Evolutionary conservation across 345 rosid species (phyloP).

Genomic region (Camelina hispida): DNA sequence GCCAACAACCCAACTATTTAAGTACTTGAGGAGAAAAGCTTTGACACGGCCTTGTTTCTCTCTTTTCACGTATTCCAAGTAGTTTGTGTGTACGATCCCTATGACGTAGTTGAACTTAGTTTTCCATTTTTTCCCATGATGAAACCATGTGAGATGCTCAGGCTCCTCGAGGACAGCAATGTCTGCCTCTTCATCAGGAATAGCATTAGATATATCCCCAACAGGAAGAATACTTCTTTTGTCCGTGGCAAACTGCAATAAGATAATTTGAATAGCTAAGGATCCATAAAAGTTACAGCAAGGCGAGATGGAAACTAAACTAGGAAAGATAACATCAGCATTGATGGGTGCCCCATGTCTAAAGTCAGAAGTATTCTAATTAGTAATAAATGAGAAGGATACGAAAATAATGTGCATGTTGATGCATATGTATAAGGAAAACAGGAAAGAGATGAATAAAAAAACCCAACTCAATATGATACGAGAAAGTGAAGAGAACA

Average conservation of each 20-base stretch:
- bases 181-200: constrained; percentile 83
- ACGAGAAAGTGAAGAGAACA: neutral
- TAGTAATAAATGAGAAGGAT: neutral
- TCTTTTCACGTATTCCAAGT: constrained; percentile 83
- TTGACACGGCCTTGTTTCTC: constrained; percentile 74
- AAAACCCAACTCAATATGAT: neutral
- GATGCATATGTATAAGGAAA: neutral
- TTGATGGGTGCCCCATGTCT: neutral
- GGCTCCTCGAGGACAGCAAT: constrained; percentile 98
- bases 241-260: constrained; percentile 77
- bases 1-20: constrained; percentile 79
- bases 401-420: neutral
- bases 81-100: constrained; percentile 91
- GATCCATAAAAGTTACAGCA: constrained; percentile 3
- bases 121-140: constrained; percentile 97
- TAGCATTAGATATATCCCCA: constrained; percentile 79
- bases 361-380: too few relatives aligned
- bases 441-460: neutral
- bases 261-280: neutral
- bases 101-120: constrained; percentile 71
- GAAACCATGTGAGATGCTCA: constrained; percentile 98
- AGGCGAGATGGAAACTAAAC: neutral
- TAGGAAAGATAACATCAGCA: neutral
- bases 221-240: constrained; percentile 89
- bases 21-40: constrained; percentile 68